Evolutionary conservation across 2,329 filamentous ascomycete species (phyloP).

Genomic region (Cadophora malorum): DNA sequence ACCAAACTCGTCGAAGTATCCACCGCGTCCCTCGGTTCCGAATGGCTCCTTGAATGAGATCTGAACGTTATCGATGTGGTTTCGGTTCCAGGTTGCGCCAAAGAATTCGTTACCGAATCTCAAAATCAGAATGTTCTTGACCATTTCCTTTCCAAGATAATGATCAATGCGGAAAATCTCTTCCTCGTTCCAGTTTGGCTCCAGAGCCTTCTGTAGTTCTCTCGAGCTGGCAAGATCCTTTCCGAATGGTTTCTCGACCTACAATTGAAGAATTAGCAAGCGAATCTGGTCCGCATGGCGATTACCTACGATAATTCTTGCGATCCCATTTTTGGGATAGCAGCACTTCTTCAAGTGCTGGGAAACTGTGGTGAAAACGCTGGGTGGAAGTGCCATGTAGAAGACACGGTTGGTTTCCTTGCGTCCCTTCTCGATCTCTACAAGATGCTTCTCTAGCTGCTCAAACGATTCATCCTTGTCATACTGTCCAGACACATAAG

Average conservation of each 20-base stretch:
- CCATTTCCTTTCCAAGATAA: conserved; percentile 99
- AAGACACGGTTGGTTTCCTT: conserved; percentile 91
- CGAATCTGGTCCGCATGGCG: conserved; percentile 13
- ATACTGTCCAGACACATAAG: conserved; percentile 96
- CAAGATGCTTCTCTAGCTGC: conserved; percentile 82
- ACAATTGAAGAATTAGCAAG: conserved; percentile 38
- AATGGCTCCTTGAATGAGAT: conserved; percentile 99
- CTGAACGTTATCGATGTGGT: conserved; percentile 99
- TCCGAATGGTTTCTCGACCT: conserved; percentile 99
- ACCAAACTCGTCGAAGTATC: conserved; percentile 99
- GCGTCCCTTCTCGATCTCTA: conserved; percentile 81
- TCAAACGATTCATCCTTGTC: conserved; percentile 96
- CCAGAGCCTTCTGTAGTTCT: conserved; percentile 91
- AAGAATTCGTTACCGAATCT: conserved; percentile 99
- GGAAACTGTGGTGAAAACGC: conserved; percentile 97
- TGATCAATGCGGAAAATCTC: conserved; percentile 99
- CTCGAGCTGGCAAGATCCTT: conserved; percentile 95
- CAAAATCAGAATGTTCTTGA: conserved; percentile 98
- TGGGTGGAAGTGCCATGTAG: conserved; percentile 98
- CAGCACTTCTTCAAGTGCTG: conserved; percentile 97
- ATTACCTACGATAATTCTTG: conserved; percentile 84
- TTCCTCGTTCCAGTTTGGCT: conserved; percentile 98
- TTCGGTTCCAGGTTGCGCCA: conserved; percentile 97
- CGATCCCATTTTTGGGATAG: conserved; percentile 89
- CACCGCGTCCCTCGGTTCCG: conserved; percentile 94